Evolutionary conservation across 345 rosid genomes (phyloP).

Genomic region (Eucalyptus grandis): DNA sequence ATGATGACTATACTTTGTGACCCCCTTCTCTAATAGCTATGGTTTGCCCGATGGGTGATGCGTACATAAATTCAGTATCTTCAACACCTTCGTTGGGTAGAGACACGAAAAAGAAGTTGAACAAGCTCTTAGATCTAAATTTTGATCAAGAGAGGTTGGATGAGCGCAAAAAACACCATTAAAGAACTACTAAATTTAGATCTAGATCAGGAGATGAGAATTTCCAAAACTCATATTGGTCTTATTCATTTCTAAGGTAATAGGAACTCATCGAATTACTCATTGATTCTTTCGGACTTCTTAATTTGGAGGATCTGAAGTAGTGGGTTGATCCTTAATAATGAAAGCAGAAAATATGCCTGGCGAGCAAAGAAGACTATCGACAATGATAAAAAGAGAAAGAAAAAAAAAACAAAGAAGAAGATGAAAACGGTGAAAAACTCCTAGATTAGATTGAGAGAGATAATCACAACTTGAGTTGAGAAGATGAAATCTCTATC

Average conservation of each 20-base stretch:
- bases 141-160: background rate
- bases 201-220: background rate
- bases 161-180: background rate
- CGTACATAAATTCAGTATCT: background rate
- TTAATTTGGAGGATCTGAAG: background rate
- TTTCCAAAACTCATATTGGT: background rate
- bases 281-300: background rate
- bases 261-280: background rate
- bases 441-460: fast-evolving
- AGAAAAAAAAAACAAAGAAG: background rate
- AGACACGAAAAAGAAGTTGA: background rate
- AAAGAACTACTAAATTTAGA: background rate
- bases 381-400: background rate
- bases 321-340: background rate
- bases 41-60: background rate
- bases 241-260: background rate
- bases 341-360: background rate
- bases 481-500: background rate
- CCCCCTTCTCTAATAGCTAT: background rate
- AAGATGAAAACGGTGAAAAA: background rate
- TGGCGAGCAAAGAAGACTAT: background rate
- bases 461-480: background rate
- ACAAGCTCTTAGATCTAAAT: background rate
- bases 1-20: too few species aligned
- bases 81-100: fast-evolving